A percentile compares a stretch with the other conserved stretches of the same genome.
phyloP scores from a whole-genome alignment of 2,329 filamentous ascomycete species.

The Trichoderma oligosporum region DNA sequence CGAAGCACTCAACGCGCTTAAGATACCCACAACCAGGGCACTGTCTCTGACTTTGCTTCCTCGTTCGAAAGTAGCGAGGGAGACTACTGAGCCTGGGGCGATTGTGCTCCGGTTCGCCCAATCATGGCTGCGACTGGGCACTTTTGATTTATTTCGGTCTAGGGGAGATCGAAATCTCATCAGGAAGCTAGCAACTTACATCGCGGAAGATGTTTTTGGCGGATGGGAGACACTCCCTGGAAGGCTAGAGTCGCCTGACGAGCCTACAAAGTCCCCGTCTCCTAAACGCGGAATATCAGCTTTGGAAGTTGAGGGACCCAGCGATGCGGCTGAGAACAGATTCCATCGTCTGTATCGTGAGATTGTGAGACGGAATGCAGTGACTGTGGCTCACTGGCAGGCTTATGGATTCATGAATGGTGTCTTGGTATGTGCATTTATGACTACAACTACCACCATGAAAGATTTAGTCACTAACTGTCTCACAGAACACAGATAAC shows the following conservation, averaged over 20 bases:
- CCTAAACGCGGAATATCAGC: constrained; percentile 52
- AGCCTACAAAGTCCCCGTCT: constrained; percentile 39
- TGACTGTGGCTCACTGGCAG: constrained; percentile 90
- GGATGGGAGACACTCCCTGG: constrained; percentile 83
- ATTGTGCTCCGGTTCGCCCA: constrained; percentile 91
- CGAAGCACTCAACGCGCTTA: constrained; percentile 79
- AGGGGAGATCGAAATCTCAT: constrained; percentile 74
- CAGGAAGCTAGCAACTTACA: constrained; percentile 72
- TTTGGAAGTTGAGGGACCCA: constrained; percentile 61
- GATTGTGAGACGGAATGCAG: constrained; percentile 78
- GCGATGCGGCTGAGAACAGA: constrained; percentile 72
- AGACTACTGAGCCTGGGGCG: constrained; percentile 81
- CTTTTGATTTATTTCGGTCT: constrained; percentile 84
- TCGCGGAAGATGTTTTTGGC: constrained; percentile 80
- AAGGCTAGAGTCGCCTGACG: constrained; percentile 50
- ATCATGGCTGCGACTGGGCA: constrained; percentile 89
- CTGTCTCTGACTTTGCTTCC: constrained; percentile 76
- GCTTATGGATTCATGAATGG: constrained; percentile 99
- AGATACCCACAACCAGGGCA: constrained; percentile 82
- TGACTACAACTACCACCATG: too few species aligned
- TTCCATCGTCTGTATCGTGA: constrained; percentile 86
- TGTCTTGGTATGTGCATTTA: constrained; percentile 60
- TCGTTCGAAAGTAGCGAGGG: constrained; percentile 67
- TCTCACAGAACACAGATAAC: constrained; percentile 78
- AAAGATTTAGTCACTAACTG: constrained; percentile 22